Conservation (phyloP, 2,329 filamentous ascomycete genomes). For the Rhynchosporium graminicola region DNA sequence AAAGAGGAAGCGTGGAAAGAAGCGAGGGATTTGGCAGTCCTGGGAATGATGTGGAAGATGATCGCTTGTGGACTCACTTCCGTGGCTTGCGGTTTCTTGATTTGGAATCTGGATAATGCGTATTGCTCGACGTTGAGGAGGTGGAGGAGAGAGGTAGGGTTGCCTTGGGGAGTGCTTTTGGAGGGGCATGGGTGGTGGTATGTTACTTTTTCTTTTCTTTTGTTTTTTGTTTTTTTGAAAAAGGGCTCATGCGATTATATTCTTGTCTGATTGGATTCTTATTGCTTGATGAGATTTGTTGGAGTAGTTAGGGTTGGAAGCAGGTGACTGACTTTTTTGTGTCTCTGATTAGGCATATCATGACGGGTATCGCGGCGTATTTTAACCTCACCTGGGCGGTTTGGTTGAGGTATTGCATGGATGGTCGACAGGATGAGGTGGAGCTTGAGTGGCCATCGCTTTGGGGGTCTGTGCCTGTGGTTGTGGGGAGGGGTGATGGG, state of each 20-base stretch:
- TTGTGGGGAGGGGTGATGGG: not conserved
- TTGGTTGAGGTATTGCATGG: constrained; percentile 68
- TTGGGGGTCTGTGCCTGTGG: constrained; percentile 16
- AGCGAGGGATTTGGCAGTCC: constrained; percentile 59
- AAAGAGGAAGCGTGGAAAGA: constrained; percentile 50
- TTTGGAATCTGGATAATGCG: constrained; percentile 68
- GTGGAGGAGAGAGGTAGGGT: constrained; percentile 62
- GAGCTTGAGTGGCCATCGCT: constrained; percentile 57
- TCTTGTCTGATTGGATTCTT: too few relatives aligned
- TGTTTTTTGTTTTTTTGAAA: constrained; percentile 35
- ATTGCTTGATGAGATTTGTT: not conserved
- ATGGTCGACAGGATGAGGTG: constrained; percentile 64
- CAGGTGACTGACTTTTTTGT: too few relatives aligned
- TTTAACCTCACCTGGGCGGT: constrained; percentile 70
- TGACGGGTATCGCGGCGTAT: constrained; percentile 68
- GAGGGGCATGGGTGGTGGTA: constrained; percentile 74
- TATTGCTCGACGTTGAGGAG: constrained; percentile 50
- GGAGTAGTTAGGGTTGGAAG: too few relatives aligned
- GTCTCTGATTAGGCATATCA: constrained; percentile 53
- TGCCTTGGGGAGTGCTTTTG: constrained; percentile 70
- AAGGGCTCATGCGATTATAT: too few relatives aligned
- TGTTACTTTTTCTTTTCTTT: constrained; percentile 48
- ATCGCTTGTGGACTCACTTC: constrained; percentile 59
- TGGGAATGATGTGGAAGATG: constrained; percentile 66
- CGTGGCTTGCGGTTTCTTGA: constrained; percentile 63